phyloP scores from a whole-genome alignment of 108 stramenopile genomes.

The Cyclotella baltica region DNA sequence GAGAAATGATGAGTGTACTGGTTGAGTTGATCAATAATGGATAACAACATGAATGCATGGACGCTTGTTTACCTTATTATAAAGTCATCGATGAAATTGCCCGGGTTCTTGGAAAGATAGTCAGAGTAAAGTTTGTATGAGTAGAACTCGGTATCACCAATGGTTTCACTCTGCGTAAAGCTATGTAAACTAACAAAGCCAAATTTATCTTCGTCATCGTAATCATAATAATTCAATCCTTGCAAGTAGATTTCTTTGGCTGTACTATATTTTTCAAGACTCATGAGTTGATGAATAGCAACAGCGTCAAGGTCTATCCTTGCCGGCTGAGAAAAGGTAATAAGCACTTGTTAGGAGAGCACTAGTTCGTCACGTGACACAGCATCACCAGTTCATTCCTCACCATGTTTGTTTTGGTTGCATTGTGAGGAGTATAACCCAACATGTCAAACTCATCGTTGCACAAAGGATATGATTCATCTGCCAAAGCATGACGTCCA shows the following conservation, averaged over 20 bases:
- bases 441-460: conserved; percentile 57
- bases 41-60: too few species aligned
- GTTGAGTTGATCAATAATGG: too few species aligned
- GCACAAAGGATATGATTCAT: conserved; percentile 26
- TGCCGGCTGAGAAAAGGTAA: conserved; percentile 46
- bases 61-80: conserved; percentile 38
- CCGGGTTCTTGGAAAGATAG: conserved; percentile 23
- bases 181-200: conserved; percentile 46
- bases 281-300: conserved; percentile 69
- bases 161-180: conserved; percentile 41
- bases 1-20: too few species aligned
- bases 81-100: conserved; percentile 62
- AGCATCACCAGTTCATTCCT: not conserved
- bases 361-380: not conserved
- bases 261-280: conserved; percentile 64
- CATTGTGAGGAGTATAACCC: conserved; percentile 69
- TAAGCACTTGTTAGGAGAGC: not conserved
- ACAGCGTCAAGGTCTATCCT: conserved; percentile 78
- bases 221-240: conserved; percentile 56
- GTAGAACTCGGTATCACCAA: conserved; percentile 32
- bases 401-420: conserved; percentile 45
- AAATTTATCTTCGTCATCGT: conserved; percentile 22
- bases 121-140: conserved; percentile 25
- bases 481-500: conserved; percentile 47
- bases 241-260: conserved; percentile 44